Base-by-base conservation (phyloP, 1,284 basidiomycete species). In the Paramarasmius palmivorus region DNA sequence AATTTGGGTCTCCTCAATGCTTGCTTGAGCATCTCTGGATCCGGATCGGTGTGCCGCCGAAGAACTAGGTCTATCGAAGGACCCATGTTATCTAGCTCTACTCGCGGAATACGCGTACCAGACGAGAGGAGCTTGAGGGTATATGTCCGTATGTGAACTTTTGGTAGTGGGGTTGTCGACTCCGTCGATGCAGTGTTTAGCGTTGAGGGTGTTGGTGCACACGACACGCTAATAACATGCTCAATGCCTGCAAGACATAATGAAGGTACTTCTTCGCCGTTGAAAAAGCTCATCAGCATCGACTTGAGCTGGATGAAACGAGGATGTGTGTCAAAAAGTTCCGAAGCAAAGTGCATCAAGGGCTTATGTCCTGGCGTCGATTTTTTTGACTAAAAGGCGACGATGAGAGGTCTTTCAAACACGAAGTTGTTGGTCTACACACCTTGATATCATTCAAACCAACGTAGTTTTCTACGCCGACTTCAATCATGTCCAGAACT, bases 401-500 rank as follows among this genome's bases (percentile, higher is more conserved):
- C 48, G 20, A 26, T 37, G 32, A 20, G 29, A 22, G 8, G n/a
- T 6, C 29, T 12, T 6, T 32, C 12, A 42, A 25, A 35, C 25
- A 25, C 26, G 32, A 52, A 48, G 41, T n/a, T 35, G 37, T 23
- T 2, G 47, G 35, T 34, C 39, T 8, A 14, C 80, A 61, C 68
- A 92, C 93, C 75, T 95, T 93, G 74, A 97, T 91, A 39, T 84
- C 83, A 10, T 76, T 66, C 89, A 98, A 96, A 60, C 82, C 76
- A 55, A 83, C 80, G 64, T 87, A 94, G 34, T 76, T 81, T 48
- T 94, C 88, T 20, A 99, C 86, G 4, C 95, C 95, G 19, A 97
- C 74, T 74, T 99, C 97, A 56, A 94, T 82, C 91, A 98, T 95
- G 69, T 99, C 97, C 64, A 99, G 76, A 20, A 98, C 84, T 63